Evolutionary conservation across 1,284 basidiomycete genomes (phyloP), one percentile per base, ranked within the genome.

Genomic region (Microstroma glucosiphilum): DNA sequence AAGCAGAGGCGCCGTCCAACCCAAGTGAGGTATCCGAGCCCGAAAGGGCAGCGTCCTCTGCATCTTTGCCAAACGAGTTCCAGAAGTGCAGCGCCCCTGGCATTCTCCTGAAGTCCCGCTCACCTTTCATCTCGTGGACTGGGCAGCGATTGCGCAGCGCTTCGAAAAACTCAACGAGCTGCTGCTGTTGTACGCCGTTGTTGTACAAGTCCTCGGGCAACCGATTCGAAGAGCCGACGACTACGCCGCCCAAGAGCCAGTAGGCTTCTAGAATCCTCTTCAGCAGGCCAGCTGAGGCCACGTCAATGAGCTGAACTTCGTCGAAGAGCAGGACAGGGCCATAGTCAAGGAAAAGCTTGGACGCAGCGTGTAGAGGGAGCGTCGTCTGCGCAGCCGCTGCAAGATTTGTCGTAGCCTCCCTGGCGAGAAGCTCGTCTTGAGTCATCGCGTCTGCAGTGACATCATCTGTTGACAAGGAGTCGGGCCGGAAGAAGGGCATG

Each of bases 221-320:
- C 57, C 86, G 84, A 75, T 88, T 88, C 48, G 81, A 82, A 57
- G 82, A 84, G 0, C 82, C 82, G 2, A 84, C 82, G 40, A 89
- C 82, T 17, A 89, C 85, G 1, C 88, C 88, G 17, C 88, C 88
- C 69, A 89, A 82, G 1, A 87, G 82, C 87, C 87, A 89, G 72
- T 86, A 89, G 84, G 86, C 88, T 25, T 85, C 85, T 6, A 89
- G 77, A 1, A 89, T 87, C 62, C 88, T 84, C n/a, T 86, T 83
- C 1, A 89, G 82, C 13, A 89, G 81, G 0, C 78, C 77, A 0
- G 86, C 86, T 60, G 85, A 85, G 0, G 86, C 85, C 0, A 88
- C 85, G 71, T 89, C 87, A n/a, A 88, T 82, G 1, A 88, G 81
- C 73, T 88, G 88, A 1, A 88, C 81, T 79, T 89, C 87, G 74